These are phyloP conservation scores for Acacia pycnantha DNA, from an alignment of 331 rosid species.

Conservation along the genomic window DNA sequence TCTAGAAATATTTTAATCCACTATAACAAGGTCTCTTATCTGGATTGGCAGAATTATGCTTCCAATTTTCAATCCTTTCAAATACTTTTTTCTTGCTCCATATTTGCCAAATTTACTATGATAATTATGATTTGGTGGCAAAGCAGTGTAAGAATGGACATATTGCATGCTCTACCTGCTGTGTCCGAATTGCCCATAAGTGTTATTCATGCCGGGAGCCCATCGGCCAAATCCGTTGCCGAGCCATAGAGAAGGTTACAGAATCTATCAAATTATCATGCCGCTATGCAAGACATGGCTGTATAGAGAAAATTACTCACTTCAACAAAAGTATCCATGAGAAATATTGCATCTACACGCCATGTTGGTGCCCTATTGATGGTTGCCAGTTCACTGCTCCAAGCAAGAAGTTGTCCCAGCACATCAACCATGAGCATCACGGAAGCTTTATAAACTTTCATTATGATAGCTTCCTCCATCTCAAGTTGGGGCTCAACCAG, in stretches of 20 bases:
- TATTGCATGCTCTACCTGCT: too few relatives aligned
- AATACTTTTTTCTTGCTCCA: not conserved
- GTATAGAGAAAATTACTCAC: too few relatives aligned
- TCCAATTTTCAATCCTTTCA: not conserved
- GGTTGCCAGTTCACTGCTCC: slow-evolving; percentile 42
- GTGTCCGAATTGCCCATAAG: slow-evolving; percentile 43
- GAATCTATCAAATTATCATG: too few relatives aligned
- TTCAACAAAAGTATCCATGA: too few relatives aligned
- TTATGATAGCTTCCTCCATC: too few relatives aligned
- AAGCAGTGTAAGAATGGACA: too few relatives aligned
- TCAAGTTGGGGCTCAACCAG: slow-evolving; percentile 21
- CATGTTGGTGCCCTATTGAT: too few relatives aligned
- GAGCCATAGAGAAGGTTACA: slow-evolving; percentile 59
- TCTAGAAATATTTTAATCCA: not conserved
- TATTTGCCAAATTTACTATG: slow-evolving; percentile 11
- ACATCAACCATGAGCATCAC: too few relatives aligned
- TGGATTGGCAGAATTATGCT: not conserved
- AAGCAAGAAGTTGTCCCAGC: not conserved
- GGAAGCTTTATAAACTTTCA: not conserved
- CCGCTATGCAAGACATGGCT: too few relatives aligned
- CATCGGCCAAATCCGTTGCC: slow-evolving; percentile 71
- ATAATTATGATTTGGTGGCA: not conserved
- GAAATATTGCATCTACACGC: too few relatives aligned
- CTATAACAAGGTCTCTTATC: not conserved
- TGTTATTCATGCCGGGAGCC: slow-evolving; percentile 68